A percentile compares a stretch with the other conserved stretches of the same genome.
phyloP scores from a whole-genome alignment of 352 stramenopile genomes.

The Globisporangium irregulare region DNA sequence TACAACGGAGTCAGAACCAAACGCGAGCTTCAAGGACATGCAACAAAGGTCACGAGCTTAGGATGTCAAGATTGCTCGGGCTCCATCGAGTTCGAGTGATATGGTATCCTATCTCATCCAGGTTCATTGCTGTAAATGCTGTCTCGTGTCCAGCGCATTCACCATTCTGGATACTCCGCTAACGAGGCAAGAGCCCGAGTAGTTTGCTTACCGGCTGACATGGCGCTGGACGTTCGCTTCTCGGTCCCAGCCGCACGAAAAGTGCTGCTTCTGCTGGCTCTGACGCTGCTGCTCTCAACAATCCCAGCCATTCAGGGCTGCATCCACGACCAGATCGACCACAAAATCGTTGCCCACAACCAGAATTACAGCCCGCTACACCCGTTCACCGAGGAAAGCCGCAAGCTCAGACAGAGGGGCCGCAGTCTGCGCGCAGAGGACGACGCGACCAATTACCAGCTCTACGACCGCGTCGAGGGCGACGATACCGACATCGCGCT shows the following conservation, averaged over 20 bases:
- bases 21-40: not conserved
- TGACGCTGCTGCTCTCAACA: not conserved
- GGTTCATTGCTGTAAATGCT: not conserved
- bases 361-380: slow-evolving; percentile 17
- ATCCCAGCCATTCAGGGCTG: slow-evolving; percentile 7
- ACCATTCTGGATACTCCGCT: not conserved
- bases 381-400: slow-evolving; percentile 15
- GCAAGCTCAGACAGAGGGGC: not conserved
- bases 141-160: not conserved
- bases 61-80: too few species aligned
- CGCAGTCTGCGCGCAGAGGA: slow-evolving; percentile 10
- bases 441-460: slow-evolving; percentile 24
- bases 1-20: not conserved
- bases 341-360: slow-evolving; percentile 19
- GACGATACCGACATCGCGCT: slow-evolving; percentile 13
- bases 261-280: not conserved
- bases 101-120: not conserved
- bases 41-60: too few species aligned
- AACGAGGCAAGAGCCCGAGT: not conserved
- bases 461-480: slow-evolving; percentile 38
- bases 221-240: not conserved
- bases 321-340: slow-evolving; percentile 26
- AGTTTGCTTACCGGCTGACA: not conserved
- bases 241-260: not conserved
- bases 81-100: not conserved